Conservation (phyloP, 148 eudicot species). For the Cornus florida region DNA sequence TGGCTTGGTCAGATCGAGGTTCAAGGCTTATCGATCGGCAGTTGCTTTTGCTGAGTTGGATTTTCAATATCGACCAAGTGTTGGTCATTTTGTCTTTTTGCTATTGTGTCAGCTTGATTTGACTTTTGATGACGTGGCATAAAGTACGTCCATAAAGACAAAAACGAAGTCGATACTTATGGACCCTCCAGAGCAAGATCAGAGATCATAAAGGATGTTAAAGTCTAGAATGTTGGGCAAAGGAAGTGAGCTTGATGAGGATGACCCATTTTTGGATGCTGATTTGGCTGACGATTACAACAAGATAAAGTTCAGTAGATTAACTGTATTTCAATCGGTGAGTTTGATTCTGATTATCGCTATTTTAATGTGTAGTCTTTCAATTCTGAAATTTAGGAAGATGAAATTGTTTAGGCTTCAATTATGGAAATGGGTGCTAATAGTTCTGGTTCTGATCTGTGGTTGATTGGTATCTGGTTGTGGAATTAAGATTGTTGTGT, state of each 20-base stretch:
- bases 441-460: constrained; percentile 60
- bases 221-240: constrained; percentile 49
- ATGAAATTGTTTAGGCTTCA: constrained; percentile 42
- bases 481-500: constrained; percentile 55
- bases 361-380: constrained; percentile 59
- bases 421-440: constrained; percentile 76
- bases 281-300: constrained; percentile 79
- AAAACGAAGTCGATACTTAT: constrained; percentile 75
- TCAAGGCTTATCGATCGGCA: no score
- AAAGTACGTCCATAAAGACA: constrained; percentile 48
- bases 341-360: constrained; percentile 59
- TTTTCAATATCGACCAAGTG: no score
- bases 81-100: no score
- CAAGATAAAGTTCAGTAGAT: constrained; percentile 44
- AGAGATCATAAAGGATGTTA: constrained; percentile 38
- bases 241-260: constrained; percentile 68
- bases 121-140: no score
- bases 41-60: no score
- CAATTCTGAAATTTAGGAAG: constrained; percentile 30
- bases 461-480: constrained; percentile 73
- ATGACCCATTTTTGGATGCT: constrained; percentile 78
- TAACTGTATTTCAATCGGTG: constrained; percentile 52
- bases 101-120: no score
- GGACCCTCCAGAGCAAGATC: constrained; percentile 62
- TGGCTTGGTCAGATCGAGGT: no score